Evolutionary conservation across 2,329 filamentous ascomycete genomes (phyloP), one percentile per base, ranked within the genome.

Genomic region (Aureobasidium sp.): DNA sequence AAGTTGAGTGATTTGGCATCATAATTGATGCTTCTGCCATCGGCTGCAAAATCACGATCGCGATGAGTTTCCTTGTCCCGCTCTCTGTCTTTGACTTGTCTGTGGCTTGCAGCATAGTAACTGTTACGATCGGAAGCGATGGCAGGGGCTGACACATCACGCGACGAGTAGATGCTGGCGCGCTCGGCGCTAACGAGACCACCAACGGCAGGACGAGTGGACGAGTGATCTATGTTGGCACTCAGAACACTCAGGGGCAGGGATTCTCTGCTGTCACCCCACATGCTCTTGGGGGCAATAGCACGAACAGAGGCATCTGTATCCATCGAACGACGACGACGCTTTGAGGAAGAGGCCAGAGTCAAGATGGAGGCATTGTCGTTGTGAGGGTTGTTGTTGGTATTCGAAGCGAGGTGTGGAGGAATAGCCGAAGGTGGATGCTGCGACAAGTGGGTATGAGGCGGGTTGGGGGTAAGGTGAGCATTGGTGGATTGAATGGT

Each of bases 341-440:
- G 84, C 75, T 93, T 91, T 66, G 87, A 90, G 0, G 89, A 92
- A 4, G 89, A 93, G 2, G 90, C 90, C 14, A 95, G 80, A 0
- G 90, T 95, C 63, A 95, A 76, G 67, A 95, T 92, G 30, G 89
- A 93, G 27, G 90, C 90, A 71, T 95, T 90, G 72, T 95, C 90
- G 1, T 49, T 59, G 32, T 58, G 42, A 85, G 82, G 21, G 79
- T 79, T 71, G 85, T 85, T 37, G 82, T 73, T 50, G 67, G 69
- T 44, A 64, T 64, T 44, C 6, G 39, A 21, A 16, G 59, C 50
- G 42, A 61, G 50, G 25, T 61, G 59, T 34, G 50, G 29, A 27
- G 59, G 59, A 29, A 49, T 49, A 8, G 49, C 59, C 10, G 59
- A 55, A 11, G 39, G 45, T 5, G 49, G 59, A 5, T 61, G 59